These are phyloP conservation scores for Stevia rebaudiana DNA, from an alignment of 140 eudicot species.

Conservation along the genomic window DNA sequence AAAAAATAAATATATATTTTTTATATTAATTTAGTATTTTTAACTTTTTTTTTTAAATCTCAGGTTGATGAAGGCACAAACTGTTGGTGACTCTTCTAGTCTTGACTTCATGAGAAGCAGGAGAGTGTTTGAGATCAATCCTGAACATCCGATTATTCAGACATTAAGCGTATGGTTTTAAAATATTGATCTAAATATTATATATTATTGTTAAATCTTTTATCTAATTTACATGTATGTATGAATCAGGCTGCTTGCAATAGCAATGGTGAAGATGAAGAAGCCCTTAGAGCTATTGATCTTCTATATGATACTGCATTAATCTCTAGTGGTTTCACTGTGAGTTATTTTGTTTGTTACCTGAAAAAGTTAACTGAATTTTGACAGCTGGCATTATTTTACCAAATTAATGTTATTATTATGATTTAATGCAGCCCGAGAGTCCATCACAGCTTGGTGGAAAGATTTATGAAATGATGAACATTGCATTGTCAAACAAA, in stretches of 20 bases:
- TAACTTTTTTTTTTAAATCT: constrained; percentile 26
- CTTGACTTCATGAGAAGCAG: constrained; percentile 85
- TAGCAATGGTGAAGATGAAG: constrained; percentile 66
- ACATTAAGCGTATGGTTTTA: constrained; percentile 58
- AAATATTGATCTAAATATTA: too few species aligned
- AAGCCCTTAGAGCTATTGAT: constrained; percentile 87
- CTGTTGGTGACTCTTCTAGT: constrained; percentile 62
- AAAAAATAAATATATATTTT: too few species aligned
- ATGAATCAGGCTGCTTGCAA: constrained; percentile 64
- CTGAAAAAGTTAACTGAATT: too few species aligned
- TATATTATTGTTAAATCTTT: too few species aligned
- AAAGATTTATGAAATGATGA: constrained; percentile 92
- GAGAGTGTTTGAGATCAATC: constrained; percentile 84
- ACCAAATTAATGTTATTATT: too few species aligned
- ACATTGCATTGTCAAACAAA: constrained; percentile 61
- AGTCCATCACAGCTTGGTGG: constrained; percentile 84
- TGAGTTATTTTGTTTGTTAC: too few species aligned
- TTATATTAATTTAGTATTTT: neutral
- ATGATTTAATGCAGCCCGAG: constrained; percentile 59
- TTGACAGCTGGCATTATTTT: too few species aligned
- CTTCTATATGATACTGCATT: constrained; percentile 82
- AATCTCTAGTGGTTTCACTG: constrained; percentile 87
- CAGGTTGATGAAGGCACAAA: constrained; percentile 95
- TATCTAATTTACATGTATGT: too few species aligned
- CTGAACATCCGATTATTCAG: constrained; percentile 74